Evolutionary conservation across 2,329 filamentous ascomycete species (phyloP).

Genomic region (Apiospora phragmitis): DNA sequence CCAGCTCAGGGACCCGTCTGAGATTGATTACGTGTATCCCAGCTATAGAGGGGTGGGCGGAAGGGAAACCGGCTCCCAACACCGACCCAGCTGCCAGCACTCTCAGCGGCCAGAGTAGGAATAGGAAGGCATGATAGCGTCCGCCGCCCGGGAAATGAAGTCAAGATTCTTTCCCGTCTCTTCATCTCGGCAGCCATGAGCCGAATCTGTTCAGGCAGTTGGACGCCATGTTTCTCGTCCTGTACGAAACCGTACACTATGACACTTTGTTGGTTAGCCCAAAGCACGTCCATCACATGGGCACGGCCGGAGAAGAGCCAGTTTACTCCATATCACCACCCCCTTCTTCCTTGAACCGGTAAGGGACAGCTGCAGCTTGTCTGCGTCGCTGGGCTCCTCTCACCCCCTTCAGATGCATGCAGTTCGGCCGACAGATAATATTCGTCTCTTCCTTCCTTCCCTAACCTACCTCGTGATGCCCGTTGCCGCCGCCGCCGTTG

Average conservation of each 20-base stretch:
- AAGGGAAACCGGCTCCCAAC: not conserved
- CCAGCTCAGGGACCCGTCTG: not conserved
- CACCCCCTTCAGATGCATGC: not conserved
- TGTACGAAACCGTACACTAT: not conserved
- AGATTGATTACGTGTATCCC: constrained; percentile 1
- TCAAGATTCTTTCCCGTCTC: not conserved
- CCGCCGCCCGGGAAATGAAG: not conserved
- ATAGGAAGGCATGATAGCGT: not conserved
- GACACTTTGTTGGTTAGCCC: not conserved
- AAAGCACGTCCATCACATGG: not conserved
- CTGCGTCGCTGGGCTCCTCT: not conserved
- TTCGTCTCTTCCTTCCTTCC: constrained; percentile 2
- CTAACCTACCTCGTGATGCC: not conserved
- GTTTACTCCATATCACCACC: not conserved
- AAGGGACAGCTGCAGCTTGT: not conserved
- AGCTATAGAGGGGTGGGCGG: not conserved
- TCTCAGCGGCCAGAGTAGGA: not conserved
- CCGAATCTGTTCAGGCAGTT: not conserved
- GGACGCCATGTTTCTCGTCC: not conserved
- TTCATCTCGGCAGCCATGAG: not conserved
- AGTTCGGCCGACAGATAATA: not conserved
- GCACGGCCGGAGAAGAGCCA: not conserved
- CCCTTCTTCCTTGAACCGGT: not conserved
- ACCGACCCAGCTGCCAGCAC: not conserved
- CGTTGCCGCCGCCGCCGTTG: not conserved